These are phyloP conservation scores for Peniophora sp. DNA, from an alignment of 1,284 basidiomycete genomes.

Conservation along the genomic window DNA sequence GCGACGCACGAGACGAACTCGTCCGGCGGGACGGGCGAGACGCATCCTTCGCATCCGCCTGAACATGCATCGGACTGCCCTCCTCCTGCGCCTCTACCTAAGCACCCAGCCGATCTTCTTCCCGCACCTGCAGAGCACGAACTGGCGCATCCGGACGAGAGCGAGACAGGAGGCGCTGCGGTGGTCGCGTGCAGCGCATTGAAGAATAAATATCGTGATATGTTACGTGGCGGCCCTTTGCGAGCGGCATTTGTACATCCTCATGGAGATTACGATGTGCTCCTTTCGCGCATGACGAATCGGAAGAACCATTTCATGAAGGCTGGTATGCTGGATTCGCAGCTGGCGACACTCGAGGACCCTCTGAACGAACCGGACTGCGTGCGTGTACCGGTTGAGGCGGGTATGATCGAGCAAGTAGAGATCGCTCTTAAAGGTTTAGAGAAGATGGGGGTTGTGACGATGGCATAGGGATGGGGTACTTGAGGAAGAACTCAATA, in stretches of 20 bases:
- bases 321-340: slow-evolving; percentile 79
- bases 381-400: slow-evolving; percentile 54
- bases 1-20: slow-evolving; percentile 9
- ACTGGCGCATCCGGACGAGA: neutral
- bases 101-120: neutral
- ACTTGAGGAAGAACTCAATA: too few species aligned
- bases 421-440: slow-evolving; percentile 28
- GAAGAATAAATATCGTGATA: slow-evolving; percentile 74
- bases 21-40: slow-evolving; percentile 8
- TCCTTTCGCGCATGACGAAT: slow-evolving; percentile 64
- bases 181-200: slow-evolving; percentile 87
- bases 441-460: slow-evolving; percentile 11
- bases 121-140: slow-evolving; percentile 34
- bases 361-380: slow-evolving; percentile 66
- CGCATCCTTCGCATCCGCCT: neutral
- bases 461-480: too few species aligned
- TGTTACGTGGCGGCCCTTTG: slow-evolving; percentile 57
- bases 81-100: neutral
- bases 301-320: slow-evolving; percentile 88
- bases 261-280: slow-evolving; percentile 55
- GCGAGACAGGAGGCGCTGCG: neutral
- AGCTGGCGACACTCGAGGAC: slow-evolving; percentile 73
- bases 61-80: neutral
- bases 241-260: slow-evolving; percentile 82
- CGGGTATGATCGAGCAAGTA: slow-evolving; percentile 53